phyloP scores from a whole-genome alignment of 371 early-diverging fungal species.

The Mortierella sp. region DNA sequence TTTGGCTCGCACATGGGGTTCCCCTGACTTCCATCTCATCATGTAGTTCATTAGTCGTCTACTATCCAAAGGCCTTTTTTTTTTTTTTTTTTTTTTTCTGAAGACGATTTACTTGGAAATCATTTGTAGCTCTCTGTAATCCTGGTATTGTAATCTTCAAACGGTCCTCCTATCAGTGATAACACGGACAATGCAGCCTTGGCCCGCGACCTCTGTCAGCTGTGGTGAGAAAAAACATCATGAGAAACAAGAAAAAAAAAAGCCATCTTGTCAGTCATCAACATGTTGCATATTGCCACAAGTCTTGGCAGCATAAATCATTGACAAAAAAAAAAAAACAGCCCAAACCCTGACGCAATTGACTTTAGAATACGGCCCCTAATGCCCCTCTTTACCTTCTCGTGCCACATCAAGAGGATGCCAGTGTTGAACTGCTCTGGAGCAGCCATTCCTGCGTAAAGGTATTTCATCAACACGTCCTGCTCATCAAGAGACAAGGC shows the following conservation, averaged over 20 bases:
- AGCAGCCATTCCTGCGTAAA: conserved; percentile 89
- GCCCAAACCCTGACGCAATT: neutral
- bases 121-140: neutral
- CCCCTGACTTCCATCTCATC: no score
- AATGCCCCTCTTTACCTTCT: conserved; percentile 71
- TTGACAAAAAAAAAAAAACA: neutral
- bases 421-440: conserved; percentile 89
- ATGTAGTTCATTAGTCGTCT: no score
- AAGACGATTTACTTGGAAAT: neutral
- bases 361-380: neutral
- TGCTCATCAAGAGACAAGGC: conserved; percentile 68
- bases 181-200: conserved; percentile 89
- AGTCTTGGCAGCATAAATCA: neutral
- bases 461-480: conserved; percentile 90
- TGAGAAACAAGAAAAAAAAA: neutral
- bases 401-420: conserved; percentile 90
- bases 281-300: neutral
- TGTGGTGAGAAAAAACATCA: conserved; percentile 38
- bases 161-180: conserved; percentile 88
- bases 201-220: conserved; percentile 85
- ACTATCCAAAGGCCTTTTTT: neutral
- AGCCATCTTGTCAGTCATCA: neutral
- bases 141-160: conserved; percentile 24
- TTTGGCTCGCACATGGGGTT: no score
- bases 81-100: neutral